These are phyloP conservation scores for Collybia sordida DNA, from an alignment of 768 basidiomycete genomes.

Conservation along the genomic window DNA sequence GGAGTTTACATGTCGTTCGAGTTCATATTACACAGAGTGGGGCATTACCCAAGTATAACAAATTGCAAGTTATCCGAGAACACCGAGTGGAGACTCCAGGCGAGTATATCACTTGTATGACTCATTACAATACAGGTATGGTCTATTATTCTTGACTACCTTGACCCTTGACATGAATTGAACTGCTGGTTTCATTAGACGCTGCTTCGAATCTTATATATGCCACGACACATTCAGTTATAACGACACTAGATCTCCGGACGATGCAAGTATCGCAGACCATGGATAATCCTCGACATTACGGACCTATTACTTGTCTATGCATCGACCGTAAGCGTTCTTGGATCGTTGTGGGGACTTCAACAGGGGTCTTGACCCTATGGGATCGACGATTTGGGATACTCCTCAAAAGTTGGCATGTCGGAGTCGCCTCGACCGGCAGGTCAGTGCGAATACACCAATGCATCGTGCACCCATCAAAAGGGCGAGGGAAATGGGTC, in stretches of 20 bases:
- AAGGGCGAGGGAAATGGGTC: slow-evolving; percentile 87
- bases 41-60: slow-evolving; percentile 79
- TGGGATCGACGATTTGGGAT: slow-evolving; percentile 98
- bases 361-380: slow-evolving; percentile 78
- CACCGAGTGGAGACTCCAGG: slow-evolving; percentile 69
- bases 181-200: slow-evolving; percentile 33
- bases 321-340: slow-evolving; percentile 82
- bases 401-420: slow-evolving; percentile 84
- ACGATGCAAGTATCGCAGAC: slow-evolving; percentile 76
- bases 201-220: slow-evolving; percentile 80
- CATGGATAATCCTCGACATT: slow-evolving; percentile 83
- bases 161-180: too few relatives aligned
- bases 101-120: slow-evolving; percentile 83
- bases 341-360: slow-evolving; percentile 90
- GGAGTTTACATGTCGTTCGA: slow-evolving; percentile 80
- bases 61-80: slow-evolving; percentile 79
- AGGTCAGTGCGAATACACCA: slow-evolving; percentile 65
- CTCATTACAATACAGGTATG: slow-evolving; percentile 76
- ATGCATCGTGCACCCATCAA: slow-evolving; percentile 80
- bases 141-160: not conserved
- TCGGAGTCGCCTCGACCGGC: slow-evolving; percentile 53
- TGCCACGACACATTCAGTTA: slow-evolving; percentile 77
- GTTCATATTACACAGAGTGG: slow-evolving; percentile 72
- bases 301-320: slow-evolving; percentile 82
- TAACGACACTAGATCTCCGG: slow-evolving; percentile 79